Percentiles rank a stretch among this genome's conserved stretches.
Conservation (phyloP, 768 basidiomycete species). For the Tricholomella constricta region DNA sequence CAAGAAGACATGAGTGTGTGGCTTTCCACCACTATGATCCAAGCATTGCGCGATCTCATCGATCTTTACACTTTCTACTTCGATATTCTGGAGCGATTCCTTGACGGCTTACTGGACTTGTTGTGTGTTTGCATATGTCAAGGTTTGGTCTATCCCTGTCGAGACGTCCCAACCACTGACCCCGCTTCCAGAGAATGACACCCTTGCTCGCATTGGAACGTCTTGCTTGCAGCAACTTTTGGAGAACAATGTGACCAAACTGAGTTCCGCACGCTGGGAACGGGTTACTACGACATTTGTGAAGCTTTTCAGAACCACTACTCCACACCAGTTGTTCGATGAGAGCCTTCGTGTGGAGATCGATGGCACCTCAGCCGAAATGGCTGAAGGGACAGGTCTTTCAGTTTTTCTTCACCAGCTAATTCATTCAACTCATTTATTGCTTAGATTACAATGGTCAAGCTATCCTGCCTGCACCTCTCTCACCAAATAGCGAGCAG, state of each 20-base stretch:
- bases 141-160: constrained; percentile 54
- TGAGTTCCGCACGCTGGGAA: constrained; percentile 87
- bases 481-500: constrained; percentile 72
- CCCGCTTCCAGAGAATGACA: constrained; percentile 85
- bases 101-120: constrained; percentile 93
- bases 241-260: constrained; percentile 88
- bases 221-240: constrained; percentile 96
- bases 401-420: not conserved
- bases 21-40: constrained; percentile 99
- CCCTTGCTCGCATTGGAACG: constrained; percentile 94
- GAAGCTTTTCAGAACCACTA: constrained; percentile 95
- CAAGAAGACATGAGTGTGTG: constrained; percentile 99
- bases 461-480: constrained; percentile 82
- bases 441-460: constrained; percentile 62
- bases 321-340: constrained; percentile 96
- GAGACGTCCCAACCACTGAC: constrained; percentile 7
- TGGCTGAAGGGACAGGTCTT: constrained; percentile 50
- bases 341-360: constrained; percentile 87
- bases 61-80: constrained; percentile 97
- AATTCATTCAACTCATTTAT: not conserved
- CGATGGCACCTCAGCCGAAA: constrained; percentile 56
- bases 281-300: constrained; percentile 90
- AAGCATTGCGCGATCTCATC: constrained; percentile 92
- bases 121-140: constrained; percentile 98
- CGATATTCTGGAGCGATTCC: constrained; percentile 82